These are phyloP conservation scores for Gentiana dahurica DNA, from an alignment of 257 asterid species.

Conservation along the genomic window DNA sequence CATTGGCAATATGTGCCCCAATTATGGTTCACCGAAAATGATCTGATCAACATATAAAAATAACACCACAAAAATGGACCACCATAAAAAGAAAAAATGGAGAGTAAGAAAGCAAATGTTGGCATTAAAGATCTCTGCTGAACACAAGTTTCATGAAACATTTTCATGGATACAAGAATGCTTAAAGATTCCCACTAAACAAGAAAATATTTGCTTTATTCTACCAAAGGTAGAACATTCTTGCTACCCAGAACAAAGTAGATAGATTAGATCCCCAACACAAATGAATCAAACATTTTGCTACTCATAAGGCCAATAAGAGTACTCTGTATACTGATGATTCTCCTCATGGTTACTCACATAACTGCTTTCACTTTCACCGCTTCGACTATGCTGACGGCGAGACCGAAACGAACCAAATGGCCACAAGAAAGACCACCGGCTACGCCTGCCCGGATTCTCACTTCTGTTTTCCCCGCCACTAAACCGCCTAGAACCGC, in stretches of 20 bases:
- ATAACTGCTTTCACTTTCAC: slow-evolving; percentile 35
- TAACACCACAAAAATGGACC: not conserved
- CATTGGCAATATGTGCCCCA: too few relatives aligned
- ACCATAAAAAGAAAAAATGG: not conserved
- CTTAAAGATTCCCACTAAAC: not conserved
- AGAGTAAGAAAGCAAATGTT: not conserved
- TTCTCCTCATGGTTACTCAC: slow-evolving; percentile 34
- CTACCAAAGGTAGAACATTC: slow-evolving; percentile 23
- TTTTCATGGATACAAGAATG: not conserved
- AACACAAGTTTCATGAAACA: slow-evolving; percentile 1
- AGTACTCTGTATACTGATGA: slow-evolving; percentile 36
- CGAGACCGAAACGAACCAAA: slow-evolving; percentile 48
- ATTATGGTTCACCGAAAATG: too few relatives aligned
- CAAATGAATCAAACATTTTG: slow-evolving; percentile 8
- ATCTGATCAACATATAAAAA: not conserved
- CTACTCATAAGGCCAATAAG: slow-evolving; percentile 70
- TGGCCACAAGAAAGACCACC: slow-evolving; percentile 89
- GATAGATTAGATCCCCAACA: slow-evolving; percentile 1
- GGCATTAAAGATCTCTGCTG: not conserved
- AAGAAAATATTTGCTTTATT: slow-evolving; percentile 18
- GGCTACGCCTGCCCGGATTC: slow-evolving; percentile 39
- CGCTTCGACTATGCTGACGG: slow-evolving; percentile 23
- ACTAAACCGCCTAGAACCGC: slow-evolving; percentile 30
- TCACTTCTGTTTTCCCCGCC: slow-evolving; percentile 26
- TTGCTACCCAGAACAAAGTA: slow-evolving; percentile 14